Evolutionary conservation across 768 basidiomycete species (phyloP).

Genomic region (Astraeus odoratus): DNA sequence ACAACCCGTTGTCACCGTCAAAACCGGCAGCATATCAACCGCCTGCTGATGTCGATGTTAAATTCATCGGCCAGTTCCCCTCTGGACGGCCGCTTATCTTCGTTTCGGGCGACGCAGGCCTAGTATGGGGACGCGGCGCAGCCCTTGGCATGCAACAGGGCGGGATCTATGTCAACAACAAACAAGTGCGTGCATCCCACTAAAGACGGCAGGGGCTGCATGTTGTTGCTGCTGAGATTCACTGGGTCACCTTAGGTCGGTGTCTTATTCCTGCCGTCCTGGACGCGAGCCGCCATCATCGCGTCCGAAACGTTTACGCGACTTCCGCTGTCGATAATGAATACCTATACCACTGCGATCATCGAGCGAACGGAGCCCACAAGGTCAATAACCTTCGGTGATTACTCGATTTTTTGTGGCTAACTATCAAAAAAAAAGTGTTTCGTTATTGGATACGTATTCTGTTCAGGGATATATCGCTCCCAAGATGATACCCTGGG

Average conservation of each 20-base stretch:
- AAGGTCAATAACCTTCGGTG: constrained; percentile 28
- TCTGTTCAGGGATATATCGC: constrained; percentile 43
- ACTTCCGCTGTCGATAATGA: constrained; percentile 46
- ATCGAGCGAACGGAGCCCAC: constrained; percentile 39
- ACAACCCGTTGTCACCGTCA: constrained; percentile 32
- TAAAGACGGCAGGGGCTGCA: too few species aligned
- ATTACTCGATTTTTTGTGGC: background rate
- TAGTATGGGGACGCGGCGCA: constrained; percentile 46
- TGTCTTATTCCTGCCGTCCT: constrained; percentile 40
- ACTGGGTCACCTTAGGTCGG: constrained; percentile 36
- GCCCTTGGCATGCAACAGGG: constrained; percentile 47
- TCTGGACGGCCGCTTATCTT: constrained; percentile 32
- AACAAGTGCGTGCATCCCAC: constrained; percentile 32
- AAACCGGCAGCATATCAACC: constrained; percentile 7
- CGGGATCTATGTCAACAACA: constrained; percentile 36
- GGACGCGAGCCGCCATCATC: constrained; percentile 41
- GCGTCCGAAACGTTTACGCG: constrained; percentile 44
- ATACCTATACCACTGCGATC: constrained; percentile 38
- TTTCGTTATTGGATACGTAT: constrained; percentile 49
- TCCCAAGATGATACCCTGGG: constrained; percentile 23
- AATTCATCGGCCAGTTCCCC: constrained; percentile 32
- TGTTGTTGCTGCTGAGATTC: background rate
- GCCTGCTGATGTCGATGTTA: constrained; percentile 22
- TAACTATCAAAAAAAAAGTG: constrained; percentile 24
- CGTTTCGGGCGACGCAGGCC: constrained; percentile 40